Evolutionary conservation across 331 rosid species (phyloP), one percentile per base, ranked within the genome.

Genomic region (Acacia concinna): DNA sequence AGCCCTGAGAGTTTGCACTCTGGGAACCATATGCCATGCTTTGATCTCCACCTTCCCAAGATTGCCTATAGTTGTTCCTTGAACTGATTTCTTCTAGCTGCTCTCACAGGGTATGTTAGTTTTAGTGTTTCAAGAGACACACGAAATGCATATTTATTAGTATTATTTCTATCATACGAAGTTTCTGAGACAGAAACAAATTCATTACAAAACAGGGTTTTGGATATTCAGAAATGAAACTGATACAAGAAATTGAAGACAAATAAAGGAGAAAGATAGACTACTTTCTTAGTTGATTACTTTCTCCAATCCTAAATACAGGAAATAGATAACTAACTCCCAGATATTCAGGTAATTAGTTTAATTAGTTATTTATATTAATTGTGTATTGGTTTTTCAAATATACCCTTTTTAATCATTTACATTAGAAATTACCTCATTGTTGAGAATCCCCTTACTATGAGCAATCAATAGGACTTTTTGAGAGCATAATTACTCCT

Each of bases 31-130:
- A 92, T 73, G 77, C 25, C 89, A 92, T 83, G 67, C 87, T 84
- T 86, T 89, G 93, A 66, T 85, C 93, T 56, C 90, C 95, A 68
- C 83, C 84, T 79, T 92, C 97, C 98, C 97, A 92, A 72, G 93
- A 41, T 37, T 82, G 89, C 79, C 93, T 73, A 44, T 87, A 89
- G 44, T 90, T 88, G 79, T 86, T 88, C 79, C 94, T 87, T 81
- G 97, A 81, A 78, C 85, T 82, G 27, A 91, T 81, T 81, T 94
- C 98, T 18, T 94, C 97, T 78, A 94, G 85, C 98, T 94, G 89
- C 81, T 79, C 83, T 46, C 2, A 23, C 17, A 40, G 8, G 18
- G 0, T 0, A 17, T 17, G 23, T 18, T 49, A 49, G 23, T 18
- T 49, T 49, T 4, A 17, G 9, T 21, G 3, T 17, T 49, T 18